Base-by-base conservation (phyloP, 441 rosid species). In the Metrosideros polymorpha region DNA sequence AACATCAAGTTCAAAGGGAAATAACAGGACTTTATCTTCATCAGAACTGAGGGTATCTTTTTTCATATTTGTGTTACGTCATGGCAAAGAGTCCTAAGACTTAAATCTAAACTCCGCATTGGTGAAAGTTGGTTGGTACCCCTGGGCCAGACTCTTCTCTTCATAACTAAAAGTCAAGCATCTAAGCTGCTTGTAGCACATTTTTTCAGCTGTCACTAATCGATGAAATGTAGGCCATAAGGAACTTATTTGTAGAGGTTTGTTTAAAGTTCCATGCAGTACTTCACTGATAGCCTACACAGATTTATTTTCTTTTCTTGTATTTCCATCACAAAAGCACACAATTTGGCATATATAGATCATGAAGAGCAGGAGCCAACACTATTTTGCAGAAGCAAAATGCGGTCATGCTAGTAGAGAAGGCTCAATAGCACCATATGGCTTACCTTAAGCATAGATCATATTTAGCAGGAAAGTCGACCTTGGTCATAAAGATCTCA, bases 381-480 rank as follows among this genome's bases (percentile, higher is more conserved):
- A 19, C 35, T 19, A 66, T 66, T 66, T 35, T 35, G 77, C 45
- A 19, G 7, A 66, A 66, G 35, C 77, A 66, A 22, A 66, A 66
- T 35, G 47, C 15, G 3, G 45, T 35, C 27, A 19, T 10, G 45
- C 45, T 66, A 35, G 45, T 66, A 66, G 45, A 19, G 77, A 35
- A 66, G 47, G 47, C n/a, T 35, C 45, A 9, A 35, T 66, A 66
- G 45, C 2, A 3, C 15, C 84, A 6, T 25, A 32, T 50, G 43
- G 14, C 18, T 86, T 89, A 97, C 99, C 99, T 95, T 87, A 93
- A 83, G 90, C 93, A 92, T 88, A 93, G 90, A 88, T 97, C 99
- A 88, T 92, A 97, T 92, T 93, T 97, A 87, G 94, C 91, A 90
- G 96, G 93, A 90, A 91, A 92, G 90, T 97, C 98, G 15, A 95